Evolutionary conservation across 2,329 filamentous ascomycete genomes (phyloP), one percentile per base, ranked within the genome.

Genomic region (Ophidiomyces ophidiicola): DNA sequence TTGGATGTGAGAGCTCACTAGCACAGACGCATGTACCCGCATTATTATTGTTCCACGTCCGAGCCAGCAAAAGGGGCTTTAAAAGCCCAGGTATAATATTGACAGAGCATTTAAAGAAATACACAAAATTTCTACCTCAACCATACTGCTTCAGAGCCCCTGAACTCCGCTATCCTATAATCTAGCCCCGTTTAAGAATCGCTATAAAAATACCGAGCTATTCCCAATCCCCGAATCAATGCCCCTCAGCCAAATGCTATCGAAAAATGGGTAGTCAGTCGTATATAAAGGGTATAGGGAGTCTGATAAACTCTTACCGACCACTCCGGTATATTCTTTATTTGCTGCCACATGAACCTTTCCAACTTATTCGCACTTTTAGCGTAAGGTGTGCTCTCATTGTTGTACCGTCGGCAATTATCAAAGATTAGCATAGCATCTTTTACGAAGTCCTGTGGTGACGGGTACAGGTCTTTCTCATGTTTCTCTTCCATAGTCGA

Each of bases 391-490:
- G 88, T 98, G 30, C 70, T 92, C 64, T 94, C 88, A 51, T 88
- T 92, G 56, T 98, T 98, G 68, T 96, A 98, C 55, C 82, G 80
- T 49, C 87, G 78, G 60, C 90, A 98, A 59, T 98, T 98, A 58
- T 87, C 77, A 53, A 93, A 94, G 48, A 98, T 78, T 53, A 96
- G 74, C 55, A 78, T 80, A 6, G 87, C 83, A 57, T 98, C 90
- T 46, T 72, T 75, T 63, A 88, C 78, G 51, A 98, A 94, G 52
- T 96, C 90, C 55, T 96, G 86, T 0, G 90, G 88, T 0, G 77
- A 86, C 11, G 78, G 74, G 56, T 98, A 98, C 54, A 88, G 75
- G 61, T 96, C 90, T 26, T 85, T 84, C 55, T 96, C 87, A 47
- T 94, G 80, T 62, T 93, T 93, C 50, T 76, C 78, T 61, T 96